Evolutionary conservation across 2,329 filamentous ascomycete species (phyloP), one percentile per base, ranked within the genome.

Genomic region (Colletotrichum abscissum): DNA sequence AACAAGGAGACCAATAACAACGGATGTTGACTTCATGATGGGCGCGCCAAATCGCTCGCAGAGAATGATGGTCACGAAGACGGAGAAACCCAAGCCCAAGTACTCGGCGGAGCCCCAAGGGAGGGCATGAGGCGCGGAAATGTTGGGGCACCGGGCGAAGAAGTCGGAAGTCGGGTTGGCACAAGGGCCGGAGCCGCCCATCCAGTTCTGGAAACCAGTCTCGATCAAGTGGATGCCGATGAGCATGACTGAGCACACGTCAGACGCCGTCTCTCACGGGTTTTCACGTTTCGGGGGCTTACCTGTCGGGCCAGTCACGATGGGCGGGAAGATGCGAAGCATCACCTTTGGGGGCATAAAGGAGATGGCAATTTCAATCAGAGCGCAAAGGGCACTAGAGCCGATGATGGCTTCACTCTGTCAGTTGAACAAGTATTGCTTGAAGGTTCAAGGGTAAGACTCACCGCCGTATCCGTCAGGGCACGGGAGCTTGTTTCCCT

Each of bases 11-110:
- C 94, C 94, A 69, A 95, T 86, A 55, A 95, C 90, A 38, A 96
- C 93, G 35, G 92, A 91, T 8, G 91, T 93, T 2, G 91, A 94
- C 80, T 95, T 95, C 93, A 97, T 95, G 76, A 97, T 93, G 0
- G 94, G 94, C 0, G 93, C 89, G 1, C 94, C 94, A 77, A 95
- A 95, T 12, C 93, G 90, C 81, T 97, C 94, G 80, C 93, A 94
- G 14, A 96, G 80, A 73, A 97, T 92, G 79, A 97, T 96, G 33
- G 92, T 93, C 57, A 93, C 77, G 79, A 96, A 96, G 46, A 95
- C 94, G 57, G 91, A 91, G 84, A 97, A 95, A 0, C 94, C 94
- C 2, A 97, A 88, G 14, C 88, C 94, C 5, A 97, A 89, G 76
- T 93, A 95, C 81, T 97, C 92, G 1, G 94, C 89, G 49, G 91